Evolutionary conservation across 805 yeast species (phyloP).

Genomic region (Kodamaea jinghongensis): DNA sequence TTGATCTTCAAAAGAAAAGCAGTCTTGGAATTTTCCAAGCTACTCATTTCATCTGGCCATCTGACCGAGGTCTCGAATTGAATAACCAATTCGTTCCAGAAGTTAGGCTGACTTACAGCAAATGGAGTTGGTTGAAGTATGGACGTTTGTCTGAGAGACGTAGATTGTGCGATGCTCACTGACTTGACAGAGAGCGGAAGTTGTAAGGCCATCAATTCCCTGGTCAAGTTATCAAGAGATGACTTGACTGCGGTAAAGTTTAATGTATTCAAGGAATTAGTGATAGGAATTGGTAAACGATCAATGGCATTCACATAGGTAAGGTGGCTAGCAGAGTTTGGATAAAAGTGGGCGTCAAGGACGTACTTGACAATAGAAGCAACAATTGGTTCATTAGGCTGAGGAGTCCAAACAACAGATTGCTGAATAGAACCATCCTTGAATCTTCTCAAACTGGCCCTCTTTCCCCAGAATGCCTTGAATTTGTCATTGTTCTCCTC

Average conservation of each 20-base stretch:
- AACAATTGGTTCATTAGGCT: slow-evolving; percentile 57
- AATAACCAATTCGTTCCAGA: slow-evolving; percentile 73
- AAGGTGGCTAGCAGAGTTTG: slow-evolving; percentile 36
- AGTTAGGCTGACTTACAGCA: slow-evolving; percentile 71
- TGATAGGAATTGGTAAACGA: slow-evolving; percentile 17
- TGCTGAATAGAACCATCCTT: slow-evolving; percentile 89
- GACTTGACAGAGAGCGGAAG: slow-evolving; percentile 73
- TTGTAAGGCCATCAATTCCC: slow-evolving; percentile 43
- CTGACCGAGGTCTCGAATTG: slow-evolving; percentile 87
- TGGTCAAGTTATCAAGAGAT: slow-evolving; percentile 52
- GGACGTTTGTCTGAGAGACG: slow-evolving; percentile 75
- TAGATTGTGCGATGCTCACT: slow-evolving; percentile 62
- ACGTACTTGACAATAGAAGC: slow-evolving; percentile 62
- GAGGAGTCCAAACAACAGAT: slow-evolving; percentile 81
- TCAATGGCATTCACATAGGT: slow-evolving; percentile 22
- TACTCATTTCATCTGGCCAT: slow-evolving; percentile 92
- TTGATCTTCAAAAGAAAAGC: slow-evolving; percentile 77
- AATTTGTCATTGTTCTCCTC: slow-evolving; percentile 55
- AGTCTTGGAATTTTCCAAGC: slow-evolving; percentile 85
- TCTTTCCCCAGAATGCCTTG: slow-evolving; percentile 85
- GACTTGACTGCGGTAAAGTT: slow-evolving; percentile 29
- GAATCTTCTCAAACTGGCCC: slow-evolving; percentile 83
- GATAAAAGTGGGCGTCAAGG: slow-evolving; percentile 60
- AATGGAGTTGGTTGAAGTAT: slow-evolving; percentile 78
- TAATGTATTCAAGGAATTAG: slow-evolving; percentile 42